Evolutionary conservation across 1,284 basidiomycete species (phyloP).

Genomic region (Malassezia obtusa): DNA sequence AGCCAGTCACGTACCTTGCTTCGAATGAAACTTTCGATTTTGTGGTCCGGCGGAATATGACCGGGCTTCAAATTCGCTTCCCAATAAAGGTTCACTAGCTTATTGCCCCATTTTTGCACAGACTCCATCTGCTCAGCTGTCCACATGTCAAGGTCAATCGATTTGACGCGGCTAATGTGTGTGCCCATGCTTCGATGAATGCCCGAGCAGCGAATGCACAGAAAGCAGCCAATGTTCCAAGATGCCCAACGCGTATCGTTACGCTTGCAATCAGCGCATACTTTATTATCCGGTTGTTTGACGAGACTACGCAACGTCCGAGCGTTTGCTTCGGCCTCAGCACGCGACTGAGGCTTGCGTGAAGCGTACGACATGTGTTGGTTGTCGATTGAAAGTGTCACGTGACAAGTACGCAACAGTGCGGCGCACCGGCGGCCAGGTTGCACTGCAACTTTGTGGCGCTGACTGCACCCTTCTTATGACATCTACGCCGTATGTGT

Average conservation of each 20-base stretch:
- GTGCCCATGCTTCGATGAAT: constrained; percentile 97
- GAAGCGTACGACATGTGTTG: constrained; percentile 29
- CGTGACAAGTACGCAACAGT: neutral
- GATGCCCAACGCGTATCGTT: constrained; percentile 90
- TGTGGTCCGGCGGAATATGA: constrained; percentile 88
- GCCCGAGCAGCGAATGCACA: constrained; percentile 96
- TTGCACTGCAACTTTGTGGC: neutral
- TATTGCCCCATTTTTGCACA: constrained; percentile 79
- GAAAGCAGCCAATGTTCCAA: constrained; percentile 87
- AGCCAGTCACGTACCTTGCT: constrained; percentile 56
- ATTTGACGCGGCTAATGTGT: constrained; percentile 67
- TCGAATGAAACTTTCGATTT: constrained; percentile 94
- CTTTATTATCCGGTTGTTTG: constrained; percentile 73
- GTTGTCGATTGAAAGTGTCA: neutral
- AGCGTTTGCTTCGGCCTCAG: constrained; percentile 44
- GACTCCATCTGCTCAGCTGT: constrained; percentile 87
- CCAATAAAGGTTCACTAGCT: constrained; percentile 86
- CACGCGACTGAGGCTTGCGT: constrained; percentile 36
- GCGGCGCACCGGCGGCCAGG: no score
- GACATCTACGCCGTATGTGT: constrained; percentile 22
- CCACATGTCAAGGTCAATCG: constrained; percentile 95
- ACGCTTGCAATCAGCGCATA: constrained; percentile 54
- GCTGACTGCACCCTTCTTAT: constrained; percentile 4
- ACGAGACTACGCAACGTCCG: constrained; percentile 35
- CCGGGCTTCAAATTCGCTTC: constrained; percentile 88